Evolutionary conservation across 352 stramenopile genomes (phyloP).

Genomic region (Globisporangium barbulae): DNA sequence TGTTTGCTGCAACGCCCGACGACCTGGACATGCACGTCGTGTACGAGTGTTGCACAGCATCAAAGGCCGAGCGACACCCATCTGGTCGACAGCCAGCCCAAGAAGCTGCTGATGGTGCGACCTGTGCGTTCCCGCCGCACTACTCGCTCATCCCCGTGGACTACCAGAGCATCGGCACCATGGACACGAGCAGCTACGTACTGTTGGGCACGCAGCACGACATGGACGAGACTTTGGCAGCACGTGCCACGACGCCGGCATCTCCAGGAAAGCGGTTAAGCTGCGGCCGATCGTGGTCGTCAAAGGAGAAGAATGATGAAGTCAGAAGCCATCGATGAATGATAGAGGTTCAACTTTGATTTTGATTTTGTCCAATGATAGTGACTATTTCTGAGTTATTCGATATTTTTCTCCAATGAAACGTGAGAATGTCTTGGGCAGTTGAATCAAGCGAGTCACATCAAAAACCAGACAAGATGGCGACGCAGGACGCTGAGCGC

Average conservation of each 20-base stretch:
- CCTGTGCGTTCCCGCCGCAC: neutral
- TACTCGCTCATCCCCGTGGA: neutral
- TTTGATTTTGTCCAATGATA: neutral
- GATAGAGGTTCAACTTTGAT: neutral
- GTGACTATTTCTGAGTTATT: neutral
- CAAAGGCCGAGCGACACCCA: neutral
- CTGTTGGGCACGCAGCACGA: neutral
- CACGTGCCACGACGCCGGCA: neutral
- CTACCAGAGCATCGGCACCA: slow-evolving; percentile 3
- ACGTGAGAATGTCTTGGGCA: neutral
- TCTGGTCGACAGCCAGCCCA: neutral
- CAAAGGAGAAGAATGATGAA: neutral
- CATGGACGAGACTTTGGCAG: neutral
- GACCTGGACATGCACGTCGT: neutral
- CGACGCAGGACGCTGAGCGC: slow-evolving; percentile 2
- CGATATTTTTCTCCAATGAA: neutral
- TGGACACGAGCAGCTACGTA: neutral
- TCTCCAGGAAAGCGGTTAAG: neutral
- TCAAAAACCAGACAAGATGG: neutral
- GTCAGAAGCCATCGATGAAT: neutral
- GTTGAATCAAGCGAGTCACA: neutral
- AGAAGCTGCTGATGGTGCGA: neutral
- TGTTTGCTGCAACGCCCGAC: neutral
- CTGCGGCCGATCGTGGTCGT: neutral
- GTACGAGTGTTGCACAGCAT: neutral